phyloP scores from a whole-genome alignment of 441 rosid genomes.

The Euphorbia schlechtendalii region DNA sequence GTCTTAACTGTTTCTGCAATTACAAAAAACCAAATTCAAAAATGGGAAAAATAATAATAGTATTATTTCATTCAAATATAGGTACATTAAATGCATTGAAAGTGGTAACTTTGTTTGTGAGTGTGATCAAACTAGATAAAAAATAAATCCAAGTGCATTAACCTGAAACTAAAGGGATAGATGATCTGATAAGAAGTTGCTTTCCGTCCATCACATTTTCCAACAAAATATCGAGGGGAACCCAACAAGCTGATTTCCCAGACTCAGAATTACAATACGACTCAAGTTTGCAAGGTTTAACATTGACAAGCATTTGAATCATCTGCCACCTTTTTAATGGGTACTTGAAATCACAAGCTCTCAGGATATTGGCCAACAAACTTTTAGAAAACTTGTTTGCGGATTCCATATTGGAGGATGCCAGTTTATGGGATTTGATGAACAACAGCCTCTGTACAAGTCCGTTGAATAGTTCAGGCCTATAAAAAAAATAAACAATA shows the following conservation, averaged over 20 bases:
- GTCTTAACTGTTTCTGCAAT: conserved; percentile 41
- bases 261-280: conserved; percentile 30
- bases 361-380: conserved; percentile 34
- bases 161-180: conserved; percentile 43
- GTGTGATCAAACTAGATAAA: conserved; percentile 3
- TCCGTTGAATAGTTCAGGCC: conserved; percentile 54
- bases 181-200: conserved; percentile 45
- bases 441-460: conserved; percentile 46
- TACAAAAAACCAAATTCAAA: conserved; percentile 14
- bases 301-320: conserved; percentile 31
- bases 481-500: conserved; percentile 19
- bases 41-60: background rate
- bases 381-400: conserved; percentile 34
- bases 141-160: conserved; percentile 13
- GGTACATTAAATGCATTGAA: background rate
- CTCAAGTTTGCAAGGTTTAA: conserved; percentile 28
- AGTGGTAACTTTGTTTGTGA: background rate
- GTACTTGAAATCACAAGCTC: conserved; percentile 30
- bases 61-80: conserved; percentile 6
- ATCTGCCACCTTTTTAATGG: conserved; percentile 32
- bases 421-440: conserved; percentile 34
- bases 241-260: conserved; percentile 47
- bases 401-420: conserved; percentile 28
- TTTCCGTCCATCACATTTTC: conserved; percentile 57
- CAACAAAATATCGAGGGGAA: conserved; percentile 51